Percentiles rank a stretch among this genome's conserved stretches.
Conservation (phyloP, 768 basidiomycete genomes). For the Russula griseocarnosa region DNA sequence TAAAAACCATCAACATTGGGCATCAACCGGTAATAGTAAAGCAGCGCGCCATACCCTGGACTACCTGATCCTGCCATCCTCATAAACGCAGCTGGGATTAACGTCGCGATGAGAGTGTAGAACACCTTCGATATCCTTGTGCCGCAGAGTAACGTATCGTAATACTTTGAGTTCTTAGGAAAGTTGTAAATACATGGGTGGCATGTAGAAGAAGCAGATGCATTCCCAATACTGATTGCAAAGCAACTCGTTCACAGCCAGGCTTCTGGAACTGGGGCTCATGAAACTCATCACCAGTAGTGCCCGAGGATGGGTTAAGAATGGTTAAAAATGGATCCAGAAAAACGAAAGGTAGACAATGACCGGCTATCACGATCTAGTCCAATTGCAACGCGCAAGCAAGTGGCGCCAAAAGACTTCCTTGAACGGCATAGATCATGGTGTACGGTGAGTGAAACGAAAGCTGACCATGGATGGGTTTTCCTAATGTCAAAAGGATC, state of each 20-base stretch:
- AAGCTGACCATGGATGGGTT: constrained; percentile 64
- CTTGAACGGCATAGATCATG: constrained; percentile 14
- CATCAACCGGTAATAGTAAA: neutral
- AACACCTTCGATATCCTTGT: constrained; percentile 92
- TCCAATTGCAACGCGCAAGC: constrained; percentile 74
- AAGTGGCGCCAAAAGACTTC: constrained; percentile 88
- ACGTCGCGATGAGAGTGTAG: constrained; percentile 84
- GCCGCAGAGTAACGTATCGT: constrained; percentile 83
- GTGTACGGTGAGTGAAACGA: neutral
- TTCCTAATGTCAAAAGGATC: constrained; percentile 82
- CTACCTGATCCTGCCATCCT: constrained; percentile 93
- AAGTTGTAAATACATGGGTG: constrained; percentile 6
- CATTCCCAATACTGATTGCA: constrained; percentile 83
- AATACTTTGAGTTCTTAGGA: constrained; percentile 85
- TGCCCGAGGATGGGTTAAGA: constrained; percentile 80
- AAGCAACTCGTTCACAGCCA: constrained; percentile 86
- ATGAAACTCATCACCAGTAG: constrained; percentile 96
- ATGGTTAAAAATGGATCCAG: constrained; percentile 91
- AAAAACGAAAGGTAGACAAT: constrained; percentile 92
- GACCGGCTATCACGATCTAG: constrained; percentile 86
- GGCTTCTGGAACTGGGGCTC: constrained; percentile 93
- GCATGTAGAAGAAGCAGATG: constrained; percentile 11
- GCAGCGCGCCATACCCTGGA: constrained; percentile 56
- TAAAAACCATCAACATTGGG: constrained; percentile 33
- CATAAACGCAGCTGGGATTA: constrained; percentile 95